A percentile compares a stretch with the other conserved stretches of the same genome.
Evolutionary conservation across 2,329 filamentous ascomycete species (phyloP).

Genomic region (Arachnomyces sp.): DNA sequence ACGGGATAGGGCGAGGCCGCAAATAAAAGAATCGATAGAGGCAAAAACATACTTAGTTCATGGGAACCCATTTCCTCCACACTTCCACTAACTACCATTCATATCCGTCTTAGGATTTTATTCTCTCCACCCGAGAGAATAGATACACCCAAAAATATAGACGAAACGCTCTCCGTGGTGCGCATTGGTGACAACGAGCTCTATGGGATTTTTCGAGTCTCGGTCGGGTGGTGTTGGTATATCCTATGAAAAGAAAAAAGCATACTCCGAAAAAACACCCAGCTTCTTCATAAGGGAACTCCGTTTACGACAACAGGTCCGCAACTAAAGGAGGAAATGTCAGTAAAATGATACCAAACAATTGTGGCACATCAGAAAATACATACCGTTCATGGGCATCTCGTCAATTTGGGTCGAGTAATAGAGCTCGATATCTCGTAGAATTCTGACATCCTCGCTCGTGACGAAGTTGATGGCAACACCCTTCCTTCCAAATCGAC

Average conservation of each 20-base stretch:
- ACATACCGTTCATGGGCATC: conserved; percentile 93
- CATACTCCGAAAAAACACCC: too few relatives aligned
- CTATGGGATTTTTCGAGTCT: background rate
- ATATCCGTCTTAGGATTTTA: background rate
- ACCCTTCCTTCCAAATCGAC: conserved; percentile 93
- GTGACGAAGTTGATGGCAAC: conserved; percentile 99
- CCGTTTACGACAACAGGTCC: conserved; percentile 29
- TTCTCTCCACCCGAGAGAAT: too few relatives aligned
- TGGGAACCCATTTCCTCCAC: conserved; percentile 29
- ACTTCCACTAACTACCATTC: conserved; percentile 16
- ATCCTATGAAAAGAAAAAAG: background rate
- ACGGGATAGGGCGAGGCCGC: too few relatives aligned
- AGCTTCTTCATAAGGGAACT: background rate
- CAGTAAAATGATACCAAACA: conserved; percentile 9
- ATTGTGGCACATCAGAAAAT: conserved; percentile 36
- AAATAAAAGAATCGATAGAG: too few relatives aligned
- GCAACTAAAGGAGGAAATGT: conserved; percentile 20
- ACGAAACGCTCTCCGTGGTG: too few relatives aligned
- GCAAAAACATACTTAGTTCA: background rate
- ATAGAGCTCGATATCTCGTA: conserved; percentile 94
- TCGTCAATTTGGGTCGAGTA: conserved; percentile 97
- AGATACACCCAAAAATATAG: too few relatives aligned
- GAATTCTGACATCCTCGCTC: conserved; percentile 92
- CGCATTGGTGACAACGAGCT: too few relatives aligned
- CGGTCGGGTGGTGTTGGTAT: background rate